Evolutionary conservation across 2,329 filamentous ascomycete species (phyloP).

Genomic region (Venturia asperata): DNA sequence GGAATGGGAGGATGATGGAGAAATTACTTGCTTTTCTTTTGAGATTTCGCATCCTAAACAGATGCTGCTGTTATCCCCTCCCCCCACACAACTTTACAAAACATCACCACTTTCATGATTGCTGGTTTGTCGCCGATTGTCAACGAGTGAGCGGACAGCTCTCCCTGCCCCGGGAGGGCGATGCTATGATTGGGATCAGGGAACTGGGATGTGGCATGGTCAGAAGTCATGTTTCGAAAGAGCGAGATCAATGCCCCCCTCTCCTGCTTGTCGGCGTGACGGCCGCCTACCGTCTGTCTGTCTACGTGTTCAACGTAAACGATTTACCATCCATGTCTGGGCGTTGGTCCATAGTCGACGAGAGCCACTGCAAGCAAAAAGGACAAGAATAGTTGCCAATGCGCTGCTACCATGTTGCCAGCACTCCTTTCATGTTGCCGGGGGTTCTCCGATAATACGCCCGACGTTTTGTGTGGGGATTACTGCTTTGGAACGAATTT

Average conservation of each 20-base stretch:
- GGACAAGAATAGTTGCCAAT: too few species aligned
- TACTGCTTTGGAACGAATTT: constrained; percentile 8
- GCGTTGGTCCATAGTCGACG: too few species aligned
- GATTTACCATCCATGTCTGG: too few species aligned
- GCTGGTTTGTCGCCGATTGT: neutral
- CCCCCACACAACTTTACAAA: neutral
- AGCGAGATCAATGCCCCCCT: neutral
- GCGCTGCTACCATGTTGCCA: too few species aligned
- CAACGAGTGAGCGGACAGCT: neutral
- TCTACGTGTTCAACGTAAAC: neutral
- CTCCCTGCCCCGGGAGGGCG: neutral
- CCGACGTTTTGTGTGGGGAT: constrained; percentile 1
- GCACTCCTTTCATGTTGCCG: too few species aligned
- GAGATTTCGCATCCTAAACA: neutral
- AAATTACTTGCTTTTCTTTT: constrained; percentile 2
- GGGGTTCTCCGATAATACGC: neutral
- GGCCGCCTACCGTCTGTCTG: neutral
- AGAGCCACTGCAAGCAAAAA: too few species aligned
- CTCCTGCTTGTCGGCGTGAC: neutral
- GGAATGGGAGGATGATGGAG: constrained; percentile 2
- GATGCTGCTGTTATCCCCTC: neutral
- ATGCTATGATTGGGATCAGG: neutral
- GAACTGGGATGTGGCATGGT: constrained; percentile 2
- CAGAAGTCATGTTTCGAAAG: neutral
- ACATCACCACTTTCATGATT: neutral